Evolutionary conservation across 140 eudicot genomes (phyloP), one percentile per base, ranked within the genome.

Genomic region (Ambrosia hybrid): DNA sequence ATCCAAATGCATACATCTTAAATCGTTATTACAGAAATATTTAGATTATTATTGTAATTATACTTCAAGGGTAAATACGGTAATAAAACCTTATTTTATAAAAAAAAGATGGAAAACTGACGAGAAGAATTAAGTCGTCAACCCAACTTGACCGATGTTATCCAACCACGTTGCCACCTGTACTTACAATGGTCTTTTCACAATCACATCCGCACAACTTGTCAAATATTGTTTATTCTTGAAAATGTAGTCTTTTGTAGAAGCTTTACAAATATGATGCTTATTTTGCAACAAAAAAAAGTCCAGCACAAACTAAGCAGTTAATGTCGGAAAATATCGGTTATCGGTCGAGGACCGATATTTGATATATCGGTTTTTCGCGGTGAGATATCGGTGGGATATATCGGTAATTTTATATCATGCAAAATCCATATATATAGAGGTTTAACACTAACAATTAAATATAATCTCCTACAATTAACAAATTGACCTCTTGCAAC

Each of bases 161-260:
- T 57, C 39, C 43, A 33, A 11, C 48, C 21, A 36, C 4, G 1
- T 36, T 36, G 10, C 49, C 21, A 36, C 67, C 48, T 12, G 3
- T 3, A 56, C 62, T 56, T 37, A 62, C 67, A 62, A 37, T n/a
- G 9, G 67, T 13, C 49, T 62, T 36, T 34, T 60, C 66, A 33
- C 38, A 58, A 17, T 58, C 4, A 58, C 15, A 59, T 59, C 45
- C 33, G 8, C 66, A 10, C 45, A 33, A 3, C 9, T 26, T 59
- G 41, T 59, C 45, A 59, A 59, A 4, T 59, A 33, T 33, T 30
- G 65, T 59, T 59, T 30, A 59, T 53, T 14, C 26, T 53, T 53
- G 26, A 13, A 53, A 53, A 14, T 55, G 4, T 3, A 14, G n/a
- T 59, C 43, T 59, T 59, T 30, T 9, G 15, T 10, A 3, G 6